Base-by-base conservation (phyloP, 1,139 yeast species). In the Candida buenavistaensis region DNA sequence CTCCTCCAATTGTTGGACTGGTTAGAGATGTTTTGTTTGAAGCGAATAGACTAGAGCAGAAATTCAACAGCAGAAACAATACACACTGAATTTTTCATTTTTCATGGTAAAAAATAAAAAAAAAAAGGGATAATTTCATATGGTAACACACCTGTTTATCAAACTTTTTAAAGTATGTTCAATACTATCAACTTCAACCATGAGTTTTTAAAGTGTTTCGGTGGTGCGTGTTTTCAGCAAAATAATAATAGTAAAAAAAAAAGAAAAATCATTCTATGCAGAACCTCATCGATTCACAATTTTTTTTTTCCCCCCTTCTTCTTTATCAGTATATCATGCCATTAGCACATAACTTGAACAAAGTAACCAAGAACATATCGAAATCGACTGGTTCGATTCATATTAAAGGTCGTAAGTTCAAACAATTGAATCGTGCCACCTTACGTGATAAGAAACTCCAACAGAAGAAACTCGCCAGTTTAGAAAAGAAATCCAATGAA, bases 351-450 rank as follows among this genome's bases (percentile, higher is more conserved):
- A 80, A 82, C 41, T 66, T 89, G 33, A 62, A 72, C 15, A 89
- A 88, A 57, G 85, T 90, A 28, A 75, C 79, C 47, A 85, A 85
- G 62, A 72, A 69, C 37, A 59, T 80, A 40, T 62, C 74, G 42
- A 76, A 77, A 55, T 68, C 80, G 30, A 79, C 78, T 29, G 80
- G 81, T 13, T 66, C 74, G 20, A 71, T 90, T 47, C 97, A 90
- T 57, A 89, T 95, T 26, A 83, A 82, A 52, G 96, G 97, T 6
- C 75, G 97, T 37, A 89, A 87, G 59, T 84, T 87, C 60, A 83
- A 84, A 57, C 89, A 85, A 57, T 65, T 90, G 38, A 82, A 82
- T 41, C 69, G 94, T 44, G 97, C 97, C n/a, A 79, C 94, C 1
- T 63, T 88, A 30, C 74, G 97, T 57, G 94, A 88, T 44, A 73